These are phyloP conservation scores for Stephania japonica DNA, from an alignment of 164 flowering plant species.

Conservation along the genomic window DNA sequence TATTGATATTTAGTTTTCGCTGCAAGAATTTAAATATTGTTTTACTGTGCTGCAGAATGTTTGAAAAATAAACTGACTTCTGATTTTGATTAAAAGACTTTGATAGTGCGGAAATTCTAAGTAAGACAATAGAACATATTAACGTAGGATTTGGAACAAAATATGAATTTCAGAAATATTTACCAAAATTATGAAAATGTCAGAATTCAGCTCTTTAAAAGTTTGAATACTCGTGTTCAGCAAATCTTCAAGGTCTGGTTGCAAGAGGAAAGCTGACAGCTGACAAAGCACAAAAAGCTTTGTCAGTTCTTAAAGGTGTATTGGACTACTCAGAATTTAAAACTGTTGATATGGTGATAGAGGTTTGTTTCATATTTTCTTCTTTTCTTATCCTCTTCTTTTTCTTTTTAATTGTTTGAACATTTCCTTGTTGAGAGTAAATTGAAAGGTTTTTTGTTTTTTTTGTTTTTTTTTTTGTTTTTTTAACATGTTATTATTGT, in stretches of 20 bases:
- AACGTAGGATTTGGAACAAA: not conserved
- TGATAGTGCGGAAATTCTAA: not conserved
- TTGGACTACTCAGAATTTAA: constrained; percentile 86
- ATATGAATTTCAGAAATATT: not conserved
- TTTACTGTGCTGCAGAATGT: not conserved
- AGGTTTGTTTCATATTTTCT: constrained; percentile 39
- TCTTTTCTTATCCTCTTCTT: not conserved
- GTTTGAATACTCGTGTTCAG: constrained; percentile 30
- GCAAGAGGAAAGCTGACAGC: constrained; percentile 53
- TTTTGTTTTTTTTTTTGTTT: too few species aligned
- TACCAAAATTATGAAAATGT: not conserved
- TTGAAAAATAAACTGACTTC: not conserved
- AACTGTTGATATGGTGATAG: constrained; percentile 94
- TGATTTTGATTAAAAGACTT: not conserved
- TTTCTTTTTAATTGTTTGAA: not conserved
- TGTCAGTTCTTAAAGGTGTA: constrained; percentile 69
- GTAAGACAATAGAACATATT: not conserved
- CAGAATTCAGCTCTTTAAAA: constrained; percentile 3
- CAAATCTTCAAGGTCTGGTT: constrained; percentile 63
- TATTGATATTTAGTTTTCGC: not conserved
- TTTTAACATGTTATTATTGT: not conserved
- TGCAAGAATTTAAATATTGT: not conserved
- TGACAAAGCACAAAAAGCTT: constrained; percentile 60
- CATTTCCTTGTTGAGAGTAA: not conserved
- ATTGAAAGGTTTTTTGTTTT: not conserved